Evolutionary conservation across 768 basidiomycete species (phyloP), one percentile per base, ranked within the genome.

Genomic region (Lactarius indigo): DNA sequence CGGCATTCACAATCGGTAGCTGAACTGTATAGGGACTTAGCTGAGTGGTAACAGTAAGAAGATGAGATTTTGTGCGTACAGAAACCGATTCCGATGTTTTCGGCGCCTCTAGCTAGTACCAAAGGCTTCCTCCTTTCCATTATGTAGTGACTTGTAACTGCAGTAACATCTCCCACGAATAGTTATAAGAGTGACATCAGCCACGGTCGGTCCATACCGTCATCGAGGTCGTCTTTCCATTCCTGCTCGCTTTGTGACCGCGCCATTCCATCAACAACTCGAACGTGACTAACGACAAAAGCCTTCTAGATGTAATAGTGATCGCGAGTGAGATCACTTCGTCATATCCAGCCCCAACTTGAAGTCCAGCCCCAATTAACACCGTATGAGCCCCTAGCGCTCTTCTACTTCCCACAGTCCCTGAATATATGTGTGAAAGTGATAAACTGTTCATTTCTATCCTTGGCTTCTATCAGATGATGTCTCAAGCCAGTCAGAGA

Each of bases 401-500:
- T 4, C 7, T 31, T 57, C 15, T 33, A 37, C 35, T 26, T 56
- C 26, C 20, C 59, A 39, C 13, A 30, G n/a, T 30, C 31, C 59
- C 26, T 39, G 54, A 47, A 20, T 28, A 52, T 59, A 59, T 12
- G 57, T 64, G 52, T 56, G 54, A 60, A 55, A 23, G 47, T 26
- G 50, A 52, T 47, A 33, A 30, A 39, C 30, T 37, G 30, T 59
- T 42, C 12, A 8, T 31, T 63, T 33, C 35, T 37, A 12, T 44
- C 50, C 9, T n/a, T 17, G 15, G n/a, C 23, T 13, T 18, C 52
- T 17, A 55, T 18, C 41, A 64, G 63, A 20, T 17, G 58, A 39
- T 18, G 28, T 56, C 18, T 39, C 26, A 12, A 15, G 41, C 26
- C 26, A 33, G 26, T 37, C 50, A 59, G 57, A 37, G 58, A 64